Base-by-base conservation (phyloP, 2,329 filamentous ascomycete genomes). In the Fusarium foetens region DNA sequence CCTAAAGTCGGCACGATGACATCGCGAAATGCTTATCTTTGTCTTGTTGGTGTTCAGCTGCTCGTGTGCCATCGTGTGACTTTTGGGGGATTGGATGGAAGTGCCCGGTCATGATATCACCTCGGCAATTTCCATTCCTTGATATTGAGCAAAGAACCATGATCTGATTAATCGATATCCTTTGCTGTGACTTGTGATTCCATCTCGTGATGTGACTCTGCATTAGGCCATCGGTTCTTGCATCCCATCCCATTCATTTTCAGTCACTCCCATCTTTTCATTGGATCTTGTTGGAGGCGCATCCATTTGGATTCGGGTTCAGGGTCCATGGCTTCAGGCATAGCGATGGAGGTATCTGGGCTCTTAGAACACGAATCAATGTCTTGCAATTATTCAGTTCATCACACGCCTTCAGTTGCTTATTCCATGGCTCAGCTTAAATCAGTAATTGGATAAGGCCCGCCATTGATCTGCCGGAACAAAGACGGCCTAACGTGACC, bases 21-120 rank as follows among this genome's bases (percentile, higher is more conserved):
- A 70, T 58, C 27, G 25, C 33, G 3, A 21, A 31, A 17, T 45
- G 60, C 39, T 52, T 38, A 39, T 38, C 10, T 12, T 42, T 2
- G 6, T 7, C 19, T 27, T 10, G 6, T 45, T 45, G 23, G 27
- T 38, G 10, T 25, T 33, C 14, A 25, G n/a, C 39, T 38, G 33
- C 35, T 41, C 36, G 49, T 66, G 21, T 42, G 58, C 11, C n/a
- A 5, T 46, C 5, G 17, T 21, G 16, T 58, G 25, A 23, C 17
- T 10, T 29, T 35, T 17, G 13, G 12, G 14, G 31, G 10, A 62
- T 53, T 70, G 52, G 46, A 27, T 45, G 55, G 45, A 27, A 27
- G 13, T 35, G 41, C 2, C 52, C 51, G 21, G 31, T 0, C 17
- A 66, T 66, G 66, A 70, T 61, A 49, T 65, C 66, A 54, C 23